Conservation (phyloP, 495 filamentous ascomycete species). For the Symbiotaphrina buchneri region DNA sequence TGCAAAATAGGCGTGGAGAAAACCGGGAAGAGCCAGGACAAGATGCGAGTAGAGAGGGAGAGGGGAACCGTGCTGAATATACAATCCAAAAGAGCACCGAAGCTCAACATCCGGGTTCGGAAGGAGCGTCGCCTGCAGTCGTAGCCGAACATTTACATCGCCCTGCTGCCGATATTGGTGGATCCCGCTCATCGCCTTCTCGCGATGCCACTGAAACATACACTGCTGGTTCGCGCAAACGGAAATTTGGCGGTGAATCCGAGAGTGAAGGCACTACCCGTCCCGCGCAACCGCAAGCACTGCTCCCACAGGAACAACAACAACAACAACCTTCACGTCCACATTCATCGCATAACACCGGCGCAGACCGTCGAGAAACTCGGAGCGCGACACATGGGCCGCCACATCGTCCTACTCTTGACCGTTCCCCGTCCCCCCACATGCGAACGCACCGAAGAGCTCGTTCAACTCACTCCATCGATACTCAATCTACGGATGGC, state of each 20-base stretch:
- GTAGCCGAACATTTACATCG: too few relatives aligned
- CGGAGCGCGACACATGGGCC: conserved; percentile 14
- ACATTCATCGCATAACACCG: conserved; percentile 5
- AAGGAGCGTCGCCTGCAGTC: too few relatives aligned
- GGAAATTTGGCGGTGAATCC: conserved; percentile 6
- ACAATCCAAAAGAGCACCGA: too few relatives aligned
- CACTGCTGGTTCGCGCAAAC: conserved; percentile 5
- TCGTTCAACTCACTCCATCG: conserved; percentile 36
- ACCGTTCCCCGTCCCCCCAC: conserved; percentile 42
- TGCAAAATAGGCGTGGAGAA: too few relatives aligned
- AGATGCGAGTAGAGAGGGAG: too few relatives aligned
- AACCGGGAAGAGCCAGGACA: too few relatives aligned
- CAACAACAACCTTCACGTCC: conserved; percentile 1
- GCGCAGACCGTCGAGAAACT: conserved; percentile 11
- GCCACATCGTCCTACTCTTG: conserved; percentile 16
- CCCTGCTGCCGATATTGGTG: too few relatives aligned
- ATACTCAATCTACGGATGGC: too few relatives aligned
- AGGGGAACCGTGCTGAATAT: too few relatives aligned
- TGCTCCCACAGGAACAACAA: not conserved
- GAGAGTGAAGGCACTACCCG: conserved; percentile 4
- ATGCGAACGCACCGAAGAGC: conserved; percentile 35
- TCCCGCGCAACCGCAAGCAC: conserved; percentile 7
- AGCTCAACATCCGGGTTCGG: too few relatives aligned
- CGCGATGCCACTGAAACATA: too few relatives aligned
- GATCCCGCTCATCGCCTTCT: too few relatives aligned